phyloP scores from a whole-genome alignment of 371 early-diverging fungal genomes.

The Zancudomyces culisetae region DNA sequence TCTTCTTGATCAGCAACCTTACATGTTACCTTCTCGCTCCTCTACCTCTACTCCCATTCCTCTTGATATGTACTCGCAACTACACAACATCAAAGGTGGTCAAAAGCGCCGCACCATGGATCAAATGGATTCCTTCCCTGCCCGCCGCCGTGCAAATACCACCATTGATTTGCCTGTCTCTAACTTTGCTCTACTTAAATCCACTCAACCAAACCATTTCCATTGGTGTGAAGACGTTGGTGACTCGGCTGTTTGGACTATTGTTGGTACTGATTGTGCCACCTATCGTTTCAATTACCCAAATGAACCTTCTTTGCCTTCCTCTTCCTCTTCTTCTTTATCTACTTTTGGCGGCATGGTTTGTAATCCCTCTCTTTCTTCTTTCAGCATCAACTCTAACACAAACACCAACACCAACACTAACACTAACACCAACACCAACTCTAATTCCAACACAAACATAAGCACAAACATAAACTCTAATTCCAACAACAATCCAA shows the following conservation, averaged over 20 bases:
- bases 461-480: not conserved
- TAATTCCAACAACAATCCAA: not conserved
- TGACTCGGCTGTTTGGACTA: constrained; percentile 74
- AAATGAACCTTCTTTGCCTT: not conserved
- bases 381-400: not conserved
- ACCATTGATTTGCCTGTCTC: not conserved
- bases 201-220: constrained; percentile 10
- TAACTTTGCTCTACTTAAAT: constrained; percentile 4
- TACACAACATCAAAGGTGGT: not conserved
- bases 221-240: constrained; percentile 71
- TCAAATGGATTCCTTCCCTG: not conserved
- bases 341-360: not conserved
- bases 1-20: not conserved
- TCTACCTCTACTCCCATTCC: not conserved
- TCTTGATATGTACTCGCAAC: not conserved
- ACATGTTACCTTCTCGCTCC: not conserved
- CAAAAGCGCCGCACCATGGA: not conserved
- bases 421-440: not conserved
- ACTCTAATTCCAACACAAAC: not conserved
- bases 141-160: not conserved
- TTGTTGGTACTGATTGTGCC: constrained; percentile 65
- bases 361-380: too few relatives aligned
- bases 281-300: constrained; percentile 46
- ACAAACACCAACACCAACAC: not conserved
- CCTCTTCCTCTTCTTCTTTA: not conserved